A percentile compares a stretch with the other conserved stretches of the same genome.
phyloP scores from a whole-genome alignment of 345 rosid species.

The Citrus sp. region DNA sequence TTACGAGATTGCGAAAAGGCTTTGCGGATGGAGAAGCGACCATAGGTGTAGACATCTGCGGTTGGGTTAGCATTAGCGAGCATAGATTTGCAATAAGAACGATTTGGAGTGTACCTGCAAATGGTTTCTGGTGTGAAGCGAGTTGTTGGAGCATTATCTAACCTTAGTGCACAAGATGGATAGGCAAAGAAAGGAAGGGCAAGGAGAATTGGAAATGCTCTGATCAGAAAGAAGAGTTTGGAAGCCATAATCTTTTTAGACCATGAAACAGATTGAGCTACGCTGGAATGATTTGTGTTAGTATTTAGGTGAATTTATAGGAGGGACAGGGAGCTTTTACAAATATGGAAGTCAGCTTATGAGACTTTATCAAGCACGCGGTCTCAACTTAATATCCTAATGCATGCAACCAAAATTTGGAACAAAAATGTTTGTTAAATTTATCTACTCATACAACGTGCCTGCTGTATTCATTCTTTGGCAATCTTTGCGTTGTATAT shows the following conservation, averaged over 20 bases:
- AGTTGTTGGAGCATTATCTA: slow-evolving; percentile 6
- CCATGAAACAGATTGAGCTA: not conserved
- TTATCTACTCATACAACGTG: not conserved
- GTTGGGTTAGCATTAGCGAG: slow-evolving; percentile 36
- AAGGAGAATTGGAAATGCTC: slow-evolving; percentile 7
- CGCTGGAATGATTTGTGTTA: not conserved
- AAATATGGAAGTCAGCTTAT: slow-evolving; percentile 17
- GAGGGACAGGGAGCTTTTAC: not conserved
- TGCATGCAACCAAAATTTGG: not conserved
- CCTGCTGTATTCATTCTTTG: not conserved
- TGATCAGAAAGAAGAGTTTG: slow-evolving; percentile 6
- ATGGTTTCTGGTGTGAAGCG: slow-evolving; percentile 30
- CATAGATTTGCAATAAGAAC: slow-evolving; percentile 53
- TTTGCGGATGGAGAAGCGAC: slow-evolving; percentile 52
- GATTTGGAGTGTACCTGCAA: slow-evolving; percentile 63
- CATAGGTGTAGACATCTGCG: slow-evolving; percentile 48
- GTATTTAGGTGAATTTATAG: slow-evolving; percentile 16
- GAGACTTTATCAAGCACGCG: slow-evolving; percentile 19
- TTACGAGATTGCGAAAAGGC: slow-evolving; percentile 57
- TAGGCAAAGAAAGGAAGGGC: slow-evolving; percentile 26
- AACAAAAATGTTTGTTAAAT: not conserved
- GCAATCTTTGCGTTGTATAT: not conserved
- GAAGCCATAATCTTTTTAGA: slow-evolving; percentile 13
- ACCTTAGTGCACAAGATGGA: slow-evolving; percentile 17
- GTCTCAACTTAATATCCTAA: not conserved